Base-by-base conservation (phyloP, 2,329 filamentous ascomycete genomes). In the Scortechinia acanthostroma region DNA sequence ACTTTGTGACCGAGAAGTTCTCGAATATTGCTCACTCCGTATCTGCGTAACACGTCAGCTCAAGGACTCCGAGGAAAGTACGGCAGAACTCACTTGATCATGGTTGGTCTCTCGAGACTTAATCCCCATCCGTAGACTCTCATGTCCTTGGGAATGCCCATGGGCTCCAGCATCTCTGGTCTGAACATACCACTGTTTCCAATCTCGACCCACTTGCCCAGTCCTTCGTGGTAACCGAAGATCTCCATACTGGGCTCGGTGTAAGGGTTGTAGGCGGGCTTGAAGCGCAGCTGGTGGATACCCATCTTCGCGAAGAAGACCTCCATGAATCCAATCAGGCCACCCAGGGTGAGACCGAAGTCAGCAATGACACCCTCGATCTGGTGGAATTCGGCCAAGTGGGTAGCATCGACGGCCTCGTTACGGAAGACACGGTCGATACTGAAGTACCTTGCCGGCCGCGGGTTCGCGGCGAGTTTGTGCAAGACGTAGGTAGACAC, bases 151-250 rank as follows among this genome's bases (percentile, higher is more conserved):
- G 91, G 91, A 58, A 97, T 66, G 23, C 91, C 91, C 91, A 96
- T 95, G 3, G 90, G 74, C 67, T 95, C 86, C 58, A 96, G 66
- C 91, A 97, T 96, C 68, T 98, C 93, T 2, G 93, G 91, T 53
- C 93, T 77, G 81, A 98, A 98, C 91, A 98, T 97, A 51, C 93
- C 93, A 55, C 86, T 91, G 71, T 98, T 97, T 48, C 93, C 93
- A 60, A 97, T 97, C 70, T 97, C 93, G 21, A 97, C 88, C 70
- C 94, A 85, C 72, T 95, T 95, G 57, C 80, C 80, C 43, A 96
- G 71, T 3, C 90, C 91, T 57, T 85, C 79, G 73, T 97, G 93
- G 72, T 85, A 97, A 52, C 88, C 89, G 69, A 97, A 98, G 53
- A 98, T 95, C 68, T 98, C 93, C 90, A 98, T 94, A 61, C 85